Conservation (phyloP, 1,284 basidiomycete genomes). For the Afroboletus lepidellus region DNA sequence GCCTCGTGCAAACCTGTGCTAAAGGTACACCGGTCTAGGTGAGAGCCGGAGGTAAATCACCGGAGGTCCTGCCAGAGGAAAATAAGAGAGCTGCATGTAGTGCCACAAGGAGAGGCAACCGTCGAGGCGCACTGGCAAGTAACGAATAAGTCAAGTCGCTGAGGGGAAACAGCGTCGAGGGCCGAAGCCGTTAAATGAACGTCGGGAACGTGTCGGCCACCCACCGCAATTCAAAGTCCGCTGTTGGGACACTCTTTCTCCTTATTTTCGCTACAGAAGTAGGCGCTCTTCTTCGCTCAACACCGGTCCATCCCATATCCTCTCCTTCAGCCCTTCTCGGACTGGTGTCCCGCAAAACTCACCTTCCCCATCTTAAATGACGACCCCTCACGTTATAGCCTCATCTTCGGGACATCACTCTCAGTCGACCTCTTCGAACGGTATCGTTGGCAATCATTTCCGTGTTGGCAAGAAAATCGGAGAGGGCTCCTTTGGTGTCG, state of each 20-base stretch:
- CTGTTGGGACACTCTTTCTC: constrained; percentile 25
- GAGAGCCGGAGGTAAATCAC: constrained; percentile 3
- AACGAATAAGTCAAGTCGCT: not conserved
- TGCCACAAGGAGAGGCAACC: not conserved
- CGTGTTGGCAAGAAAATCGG: constrained; percentile 86
- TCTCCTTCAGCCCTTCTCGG: constrained; percentile 28
- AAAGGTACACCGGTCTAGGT: not conserved
- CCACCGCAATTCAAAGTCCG: constrained; percentile 36
- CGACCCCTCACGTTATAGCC: constrained; percentile 74
- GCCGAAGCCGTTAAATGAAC: not conserved
- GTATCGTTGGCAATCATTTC: constrained; percentile 74
- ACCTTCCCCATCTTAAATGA: constrained; percentile 42
- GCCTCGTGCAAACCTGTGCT: constrained; percentile 8
- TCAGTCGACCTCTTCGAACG: constrained; percentile 58
- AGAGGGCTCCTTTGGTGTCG: constrained; percentile 82
- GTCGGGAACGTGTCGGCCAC: constrained; percentile 32
- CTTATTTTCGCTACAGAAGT: constrained; percentile 20
- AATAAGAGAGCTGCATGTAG: not conserved
- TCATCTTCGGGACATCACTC: constrained; percentile 65
- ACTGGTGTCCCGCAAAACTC: constrained; percentile 27
- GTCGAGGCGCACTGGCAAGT: not conserved
- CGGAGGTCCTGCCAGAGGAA: not conserved
- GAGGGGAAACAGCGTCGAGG: not conserved
- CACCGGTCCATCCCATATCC: constrained; percentile 26
- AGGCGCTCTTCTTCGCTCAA: constrained; percentile 21